Base-by-base conservation (phyloP, 2,329 filamentous ascomycete species). In the Fusarium aywerte region DNA sequence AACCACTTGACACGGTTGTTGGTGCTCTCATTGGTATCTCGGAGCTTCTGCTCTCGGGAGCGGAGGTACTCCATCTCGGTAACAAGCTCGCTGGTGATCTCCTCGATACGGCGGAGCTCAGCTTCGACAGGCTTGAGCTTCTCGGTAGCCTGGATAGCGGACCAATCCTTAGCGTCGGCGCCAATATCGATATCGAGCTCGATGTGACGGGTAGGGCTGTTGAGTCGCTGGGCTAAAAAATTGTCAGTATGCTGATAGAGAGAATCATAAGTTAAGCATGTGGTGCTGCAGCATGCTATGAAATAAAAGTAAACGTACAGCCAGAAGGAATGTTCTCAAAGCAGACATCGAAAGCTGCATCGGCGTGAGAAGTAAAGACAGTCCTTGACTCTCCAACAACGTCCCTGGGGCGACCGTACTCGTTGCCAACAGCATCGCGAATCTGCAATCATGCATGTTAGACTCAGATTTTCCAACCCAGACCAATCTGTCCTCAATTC, bases 1-100 rank as follows among this genome's bases (percentile, higher is more conserved):
- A 99, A 99, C 93, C 93, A 98, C 85, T 98, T 99, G 76, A 99
- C 96, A 61, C 96, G 89, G 82, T 92, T 96, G 82, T 99, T 99
- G 70, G 96, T 99, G 85, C 95, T 98, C 90, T 99, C 96, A 81
- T 99, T 99, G 73, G 96, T 99, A 82, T 99, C 95, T 78, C 96
- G 87, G 74, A 99, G 87, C 84, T 93, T 97, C 87, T 97, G 93
- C 85, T 99, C 96, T 74, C 96, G 88, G 36, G 80, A 75, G 70
- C 96, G 88, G 74, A 99, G 87, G 82, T 98, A 99, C 69, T 98
- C 95, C 95, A 99, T 97, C 85, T 98, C 95, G 67, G 81, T 81
- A 47, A 97, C 95, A 68, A 98, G 89, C 82, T 98, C 95, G 69
- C 84, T 85, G 36, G 97, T 91, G 77, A 95, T 86, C 82, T 97